These are phyloP conservation scores for Kodamaea kaohsiungensis DNA, from an alignment of 805 yeast species.

Conservation along the genomic window DNA sequence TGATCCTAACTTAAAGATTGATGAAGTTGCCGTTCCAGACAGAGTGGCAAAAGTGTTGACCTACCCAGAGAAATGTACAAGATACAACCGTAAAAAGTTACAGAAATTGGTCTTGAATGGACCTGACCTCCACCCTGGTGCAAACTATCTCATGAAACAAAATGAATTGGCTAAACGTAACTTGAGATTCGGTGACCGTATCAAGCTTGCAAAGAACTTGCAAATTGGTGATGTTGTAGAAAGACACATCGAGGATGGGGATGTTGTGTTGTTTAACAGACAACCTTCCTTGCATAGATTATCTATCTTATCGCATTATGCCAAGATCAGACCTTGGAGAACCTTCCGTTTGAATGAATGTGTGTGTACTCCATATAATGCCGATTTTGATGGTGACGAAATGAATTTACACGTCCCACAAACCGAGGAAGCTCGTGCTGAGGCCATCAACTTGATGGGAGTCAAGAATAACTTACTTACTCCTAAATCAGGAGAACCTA, in stretches of 20 bases:
- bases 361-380: conserved; percentile 99
- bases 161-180: conserved; percentile 87
- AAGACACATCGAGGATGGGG: conserved; percentile 97
- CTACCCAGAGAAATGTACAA: conserved; percentile 91
- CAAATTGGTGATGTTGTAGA: conserved; percentile 92
- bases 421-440: conserved; percentile 98
- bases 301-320: conserved; percentile 92
- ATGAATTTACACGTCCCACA: conserved; percentile 99
- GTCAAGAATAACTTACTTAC: conserved; percentile 92
- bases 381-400: conserved; percentile 99
- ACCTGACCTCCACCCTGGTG: conserved; percentile 92
- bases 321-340: conserved; percentile 96
- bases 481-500: conserved; percentile 98
- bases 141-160: conserved; percentile 83
- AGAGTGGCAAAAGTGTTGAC: conserved; percentile 94
- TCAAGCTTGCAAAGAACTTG: conserved; percentile 71
- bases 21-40: conserved; percentile 98
- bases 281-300: conserved; percentile 97
- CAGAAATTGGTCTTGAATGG: conserved; percentile 78
- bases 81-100: conserved; percentile 79
- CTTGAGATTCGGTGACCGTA: conserved; percentile 83
- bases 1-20: conserved; percentile 92
- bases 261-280: conserved; percentile 91
- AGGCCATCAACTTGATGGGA: conserved; percentile 98
- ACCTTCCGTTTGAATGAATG: conserved; percentile 96